These are phyloP conservation scores for Trifolium repens DNA, from an alignment of 306 rosid species.

Conservation along the genomic window DNA sequence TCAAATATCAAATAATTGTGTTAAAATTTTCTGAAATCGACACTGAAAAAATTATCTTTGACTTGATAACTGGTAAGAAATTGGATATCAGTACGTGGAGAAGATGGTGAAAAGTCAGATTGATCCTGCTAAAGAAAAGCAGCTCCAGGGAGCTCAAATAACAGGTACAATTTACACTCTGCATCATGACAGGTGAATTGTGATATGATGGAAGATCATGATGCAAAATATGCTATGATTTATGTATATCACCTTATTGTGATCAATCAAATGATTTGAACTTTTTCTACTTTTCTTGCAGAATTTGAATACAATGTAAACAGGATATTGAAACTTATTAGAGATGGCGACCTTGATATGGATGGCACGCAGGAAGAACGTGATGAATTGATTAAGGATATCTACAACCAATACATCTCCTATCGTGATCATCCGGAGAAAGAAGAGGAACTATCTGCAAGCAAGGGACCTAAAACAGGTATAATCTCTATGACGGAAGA, in stretches of 20 bases:
- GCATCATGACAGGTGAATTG: conserved; percentile 21
- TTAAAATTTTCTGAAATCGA: not conserved
- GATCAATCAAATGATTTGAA: conserved; percentile 34
- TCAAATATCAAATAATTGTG: conserved; percentile 29
- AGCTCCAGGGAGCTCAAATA: conserved; percentile 62
- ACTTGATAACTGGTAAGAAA: conserved; percentile 42
- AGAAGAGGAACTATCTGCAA: no score
- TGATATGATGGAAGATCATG: conserved; percentile 26
- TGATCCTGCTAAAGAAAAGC: conserved; percentile 68
- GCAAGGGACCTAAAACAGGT: conserved; percentile 23
- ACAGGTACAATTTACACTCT: conserved; percentile 55
- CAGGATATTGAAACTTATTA: conserved; percentile 68
- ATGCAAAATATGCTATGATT: conserved; percentile 30
- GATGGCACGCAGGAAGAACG: conserved; percentile 54
- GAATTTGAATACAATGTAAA: conserved; percentile 66
- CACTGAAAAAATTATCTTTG: conserved; percentile 14
- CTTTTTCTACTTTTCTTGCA: conserved; percentile 48
- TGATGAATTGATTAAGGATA: conserved; percentile 66
- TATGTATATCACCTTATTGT: not conserved
- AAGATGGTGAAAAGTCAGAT: conserved; percentile 46
- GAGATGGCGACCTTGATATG: conserved; percentile 46
- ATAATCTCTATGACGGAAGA: no score
- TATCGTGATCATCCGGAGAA: no score
- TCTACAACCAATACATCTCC: conserved; percentile 58
- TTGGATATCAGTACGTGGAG: not conserved